Evolutionary conservation across 1,139 yeast genomes (phyloP).

Genomic region (Sugiyamaella xylanicola): DNA sequence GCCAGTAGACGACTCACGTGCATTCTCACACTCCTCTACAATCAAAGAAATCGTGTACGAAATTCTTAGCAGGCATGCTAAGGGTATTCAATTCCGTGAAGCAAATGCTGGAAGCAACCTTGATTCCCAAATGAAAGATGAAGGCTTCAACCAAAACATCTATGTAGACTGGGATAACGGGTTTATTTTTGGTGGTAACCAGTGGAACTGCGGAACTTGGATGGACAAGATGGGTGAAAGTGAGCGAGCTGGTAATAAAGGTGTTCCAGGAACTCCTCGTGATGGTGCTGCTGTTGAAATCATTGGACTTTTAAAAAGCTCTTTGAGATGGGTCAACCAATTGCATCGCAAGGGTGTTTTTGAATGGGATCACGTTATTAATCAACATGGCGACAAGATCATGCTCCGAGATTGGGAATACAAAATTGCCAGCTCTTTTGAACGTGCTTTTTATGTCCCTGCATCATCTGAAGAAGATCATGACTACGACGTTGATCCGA

Average conservation of each 20-base stretch:
- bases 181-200: constrained; percentile 86
- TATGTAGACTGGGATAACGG: constrained; percentile 90
- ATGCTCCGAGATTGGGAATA: constrained; percentile 68
- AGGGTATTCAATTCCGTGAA: constrained; percentile 84
- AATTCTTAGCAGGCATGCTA: constrained; percentile 81
- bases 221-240: constrained; percentile 99
- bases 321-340: constrained; percentile 74
- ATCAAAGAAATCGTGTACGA: constrained; percentile 81
- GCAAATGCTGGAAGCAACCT: constrained; percentile 91
- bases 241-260: constrained; percentile 75
- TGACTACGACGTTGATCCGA: constrained; percentile 61
- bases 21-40: constrained; percentile 70
- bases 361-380: constrained; percentile 46
- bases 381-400: constrained; percentile 59
- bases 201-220: constrained; percentile 96
- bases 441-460: constrained; percentile 77
- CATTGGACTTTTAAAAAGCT: constrained; percentile 82
- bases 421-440: constrained; percentile 71
- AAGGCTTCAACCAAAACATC: constrained; percentile 85
- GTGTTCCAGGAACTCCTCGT: constrained; percentile 95
- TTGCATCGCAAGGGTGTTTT: constrained; percentile 59
- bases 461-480: constrained; percentile 58
- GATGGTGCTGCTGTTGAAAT: constrained; percentile 97
- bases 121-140: constrained; percentile 90
- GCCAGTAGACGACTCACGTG: constrained; percentile 66